Conservation (phyloP, 2,329 filamentous ascomycete genomes). For the Coniochaeta sp. region DNA sequence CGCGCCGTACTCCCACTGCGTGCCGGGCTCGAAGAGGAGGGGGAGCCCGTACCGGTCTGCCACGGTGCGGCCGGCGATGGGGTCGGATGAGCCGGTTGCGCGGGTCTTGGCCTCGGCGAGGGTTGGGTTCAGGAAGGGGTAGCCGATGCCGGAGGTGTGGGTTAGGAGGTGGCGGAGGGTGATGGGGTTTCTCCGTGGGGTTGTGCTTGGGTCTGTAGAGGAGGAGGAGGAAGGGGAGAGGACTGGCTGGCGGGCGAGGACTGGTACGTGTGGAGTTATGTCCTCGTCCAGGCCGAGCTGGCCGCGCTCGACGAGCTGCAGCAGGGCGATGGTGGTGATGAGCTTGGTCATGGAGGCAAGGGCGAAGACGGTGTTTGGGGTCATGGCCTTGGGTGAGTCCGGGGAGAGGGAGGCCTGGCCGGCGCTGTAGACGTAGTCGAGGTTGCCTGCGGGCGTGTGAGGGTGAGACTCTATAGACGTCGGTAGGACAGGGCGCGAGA, state of each 20-base stretch:
- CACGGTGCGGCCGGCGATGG: constrained; percentile 7
- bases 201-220: too few relatives aligned
- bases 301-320: constrained; percentile 40
- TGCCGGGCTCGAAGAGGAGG: constrained; percentile 21
- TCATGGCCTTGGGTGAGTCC: constrained; percentile 8
- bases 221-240: constrained; percentile 16
- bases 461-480: neutral
- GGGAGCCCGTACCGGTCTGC: constrained; percentile 16
- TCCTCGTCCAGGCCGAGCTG: constrained; percentile 37
- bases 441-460: constrained; percentile 7
- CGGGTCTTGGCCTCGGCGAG: neutral
- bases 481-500: constrained; percentile 20
- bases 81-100: constrained; percentile 5
- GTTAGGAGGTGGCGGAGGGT: constrained; percentile 39
- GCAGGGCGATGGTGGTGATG: constrained; percentile 33
- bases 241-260: constrained; percentile 33
- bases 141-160: constrained; percentile 35
- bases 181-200: constrained; percentile 22
- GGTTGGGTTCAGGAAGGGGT: constrained; percentile 23
- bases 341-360: constrained; percentile 33
- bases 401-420: constrained; percentile 10
- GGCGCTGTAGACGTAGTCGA: constrained; percentile 15
- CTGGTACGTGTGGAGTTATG: constrained; percentile 31
- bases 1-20: constrained; percentile 20
- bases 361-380: constrained; percentile 21